Evolutionary conservation across 192 early-diverging fungal genomes (phyloP).

Genomic region (Mycoemilia scoparia): DNA sequence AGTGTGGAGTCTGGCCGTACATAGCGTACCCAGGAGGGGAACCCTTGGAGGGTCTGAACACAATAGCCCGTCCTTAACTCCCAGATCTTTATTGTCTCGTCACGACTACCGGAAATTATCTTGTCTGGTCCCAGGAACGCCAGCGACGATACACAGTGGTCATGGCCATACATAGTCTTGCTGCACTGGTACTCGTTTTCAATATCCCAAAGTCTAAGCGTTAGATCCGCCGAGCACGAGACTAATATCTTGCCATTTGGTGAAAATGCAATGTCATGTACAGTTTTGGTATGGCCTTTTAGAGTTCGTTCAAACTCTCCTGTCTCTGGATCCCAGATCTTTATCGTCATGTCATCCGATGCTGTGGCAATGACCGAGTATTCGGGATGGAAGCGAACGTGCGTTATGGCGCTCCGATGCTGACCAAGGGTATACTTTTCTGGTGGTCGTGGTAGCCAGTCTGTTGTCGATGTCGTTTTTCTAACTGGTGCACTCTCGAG

Average conservation of each 20-base stretch:
- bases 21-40: conserved; percentile 75
- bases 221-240: conserved; percentile 79
- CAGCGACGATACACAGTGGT: conserved; percentile 79
- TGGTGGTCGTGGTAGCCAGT: conserved; percentile 75
- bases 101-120: conserved; percentile 75
- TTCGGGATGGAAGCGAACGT: conserved; percentile 74
- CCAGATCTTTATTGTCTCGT: conserved; percentile 85
- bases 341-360: conserved; percentile 80
- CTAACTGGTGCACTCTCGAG: conserved; percentile 32
- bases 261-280: conserved; percentile 78
- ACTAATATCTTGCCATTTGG: conserved; percentile 67
- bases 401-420: conserved; percentile 64
- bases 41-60: conserved; percentile 58
- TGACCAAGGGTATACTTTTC: conserved; percentile 51
- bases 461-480: conserved; percentile 34
- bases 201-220: conserved; percentile 85
- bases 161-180: conserved; percentile 76
- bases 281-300: conserved; percentile 89
- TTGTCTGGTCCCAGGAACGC: conserved; percentile 61
- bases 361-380: conserved; percentile 67
- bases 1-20: conserved; percentile 54
- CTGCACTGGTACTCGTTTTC: conserved; percentile 65
- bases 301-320: conserved; percentile 82
- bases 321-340: conserved; percentile 87
- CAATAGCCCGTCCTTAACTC: conserved; percentile 63